These are phyloP conservation scores for Aspergillus aculeatus DNA, from an alignment of 2,329 filamentous ascomycete genomes.

Conservation along the genomic window DNA sequence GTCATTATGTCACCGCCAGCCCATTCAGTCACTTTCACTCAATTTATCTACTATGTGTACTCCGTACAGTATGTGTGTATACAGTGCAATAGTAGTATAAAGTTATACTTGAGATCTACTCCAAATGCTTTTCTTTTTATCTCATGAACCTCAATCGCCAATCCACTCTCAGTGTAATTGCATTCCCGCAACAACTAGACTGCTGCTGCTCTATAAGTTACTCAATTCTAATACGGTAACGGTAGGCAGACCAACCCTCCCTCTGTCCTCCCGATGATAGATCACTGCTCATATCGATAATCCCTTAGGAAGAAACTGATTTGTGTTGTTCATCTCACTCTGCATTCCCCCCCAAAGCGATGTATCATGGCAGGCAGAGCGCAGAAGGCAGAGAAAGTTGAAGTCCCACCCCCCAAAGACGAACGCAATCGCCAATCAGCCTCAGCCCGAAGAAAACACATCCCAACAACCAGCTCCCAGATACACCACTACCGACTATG, in stretches of 20 bases:
- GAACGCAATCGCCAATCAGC: constrained; percentile 9
- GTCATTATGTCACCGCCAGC: not conserved
- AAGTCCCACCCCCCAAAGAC: not conserved
- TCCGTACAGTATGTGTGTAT: too few species aligned
- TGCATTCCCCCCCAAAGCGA: not conserved
- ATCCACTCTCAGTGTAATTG: not conserved
- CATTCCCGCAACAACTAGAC: not conserved
- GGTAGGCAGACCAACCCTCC: not conserved
- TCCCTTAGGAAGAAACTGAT: not conserved
- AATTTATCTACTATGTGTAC: not conserved
- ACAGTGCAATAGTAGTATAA: too few species aligned
- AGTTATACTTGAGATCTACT: too few species aligned
- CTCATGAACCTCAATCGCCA: not conserved
- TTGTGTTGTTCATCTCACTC: not conserved
- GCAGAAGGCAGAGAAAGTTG: not conserved
- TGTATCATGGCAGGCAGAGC: not conserved
- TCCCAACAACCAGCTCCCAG: constrained; percentile 4
- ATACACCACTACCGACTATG: constrained; percentile 28
- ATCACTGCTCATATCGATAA: too few species aligned
- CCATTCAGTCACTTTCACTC: not conserved
- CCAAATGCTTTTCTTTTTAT: not conserved
- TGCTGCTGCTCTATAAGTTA: not conserved
- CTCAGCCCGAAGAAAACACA: constrained; percentile 1
- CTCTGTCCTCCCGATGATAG: not conserved
- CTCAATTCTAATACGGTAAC: not conserved